Evolutionary conservation across 805 yeast genomes (phyloP).

Genomic region (Ogataea wickerhamii): DNA sequence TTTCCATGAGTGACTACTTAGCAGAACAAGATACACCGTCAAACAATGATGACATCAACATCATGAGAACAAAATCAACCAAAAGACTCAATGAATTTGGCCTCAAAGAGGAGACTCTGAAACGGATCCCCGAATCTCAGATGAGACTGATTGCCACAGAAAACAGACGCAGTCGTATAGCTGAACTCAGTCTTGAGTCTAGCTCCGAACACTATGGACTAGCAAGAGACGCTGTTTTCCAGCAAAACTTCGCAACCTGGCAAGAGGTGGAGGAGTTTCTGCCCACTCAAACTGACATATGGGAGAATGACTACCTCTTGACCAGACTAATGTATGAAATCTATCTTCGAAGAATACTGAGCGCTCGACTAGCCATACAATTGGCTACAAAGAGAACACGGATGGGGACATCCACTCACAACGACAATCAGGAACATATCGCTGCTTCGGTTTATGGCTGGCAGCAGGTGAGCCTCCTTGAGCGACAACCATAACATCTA

Average conservation of each 20-base stretch:
- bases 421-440: constrained; percentile 45
- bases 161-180: constrained; percentile 21
- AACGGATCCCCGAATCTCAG: constrained; percentile 6
- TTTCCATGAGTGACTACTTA: constrained; percentile 14
- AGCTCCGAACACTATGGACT: constrained; percentile 23
- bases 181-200: constrained; percentile 28
- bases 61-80: constrained; percentile 5
- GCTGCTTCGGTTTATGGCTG: constrained; percentile 51
- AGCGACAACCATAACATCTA: constrained; percentile 13
- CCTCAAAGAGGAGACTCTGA: constrained; percentile 7
- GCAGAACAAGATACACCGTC: not conserved
- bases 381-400: constrained; percentile 24
- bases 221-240: constrained; percentile 18
- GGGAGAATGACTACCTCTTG: constrained; percentile 23
- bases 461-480: constrained; percentile 23
- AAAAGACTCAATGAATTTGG: constrained; percentile 12
- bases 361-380: constrained; percentile 28
- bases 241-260: constrained; percentile 15
- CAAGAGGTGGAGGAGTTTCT: constrained; percentile 13
- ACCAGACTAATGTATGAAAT: constrained; percentile 29
- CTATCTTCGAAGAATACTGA: constrained; percentile 30
- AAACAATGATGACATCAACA: not conserved
- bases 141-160: constrained; percentile 2
- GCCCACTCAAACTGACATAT: constrained; percentile 16
- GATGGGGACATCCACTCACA: constrained; percentile 23